These are phyloP conservation scores for Beverwykella pulmonaria DNA, from an alignment of 495 filamentous ascomycete genomes.

Conservation along the genomic window DNA sequence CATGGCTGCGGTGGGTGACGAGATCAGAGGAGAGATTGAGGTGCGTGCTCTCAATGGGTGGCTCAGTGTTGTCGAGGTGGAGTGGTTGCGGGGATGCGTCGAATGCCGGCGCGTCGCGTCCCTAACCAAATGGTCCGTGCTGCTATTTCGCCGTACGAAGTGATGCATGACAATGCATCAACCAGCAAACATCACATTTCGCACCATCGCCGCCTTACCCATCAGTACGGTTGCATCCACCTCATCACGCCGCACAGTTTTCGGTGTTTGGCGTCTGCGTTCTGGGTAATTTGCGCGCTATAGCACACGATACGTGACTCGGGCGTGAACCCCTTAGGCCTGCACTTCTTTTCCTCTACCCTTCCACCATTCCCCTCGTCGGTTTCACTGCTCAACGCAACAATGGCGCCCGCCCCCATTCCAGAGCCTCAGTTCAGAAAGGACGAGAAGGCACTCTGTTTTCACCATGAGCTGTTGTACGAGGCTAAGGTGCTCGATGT, in stretches of 20 bases:
- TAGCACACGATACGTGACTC: constrained; percentile 6
- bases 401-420: constrained; percentile 62
- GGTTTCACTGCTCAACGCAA: constrained; percentile 19
- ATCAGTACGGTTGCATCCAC: constrained; percentile 2
- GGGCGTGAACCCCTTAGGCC: not conserved
- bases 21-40: not conserved
- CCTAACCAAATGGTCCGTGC: constrained; percentile 4
- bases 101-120: constrained; percentile 17
- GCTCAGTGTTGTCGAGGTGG: not conserved
- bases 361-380: not conserved
- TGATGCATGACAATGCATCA: not conserved
- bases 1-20: constrained; percentile 52
- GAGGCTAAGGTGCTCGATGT: constrained; percentile 92
- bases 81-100: not conserved
- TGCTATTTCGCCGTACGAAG: not conserved
- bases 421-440: constrained; percentile 68
- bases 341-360: not conserved
- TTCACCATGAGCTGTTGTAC: constrained; percentile 94
- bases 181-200: not conserved
- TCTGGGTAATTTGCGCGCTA: not conserved
- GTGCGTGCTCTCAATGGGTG: not conserved
- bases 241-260: not conserved
- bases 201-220: not conserved
- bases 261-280: not conserved
- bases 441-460: constrained; percentile 94